Base-by-base conservation (phyloP, 2,329 filamentous ascomycete genomes). In the Aplosporella prunicola region DNA sequence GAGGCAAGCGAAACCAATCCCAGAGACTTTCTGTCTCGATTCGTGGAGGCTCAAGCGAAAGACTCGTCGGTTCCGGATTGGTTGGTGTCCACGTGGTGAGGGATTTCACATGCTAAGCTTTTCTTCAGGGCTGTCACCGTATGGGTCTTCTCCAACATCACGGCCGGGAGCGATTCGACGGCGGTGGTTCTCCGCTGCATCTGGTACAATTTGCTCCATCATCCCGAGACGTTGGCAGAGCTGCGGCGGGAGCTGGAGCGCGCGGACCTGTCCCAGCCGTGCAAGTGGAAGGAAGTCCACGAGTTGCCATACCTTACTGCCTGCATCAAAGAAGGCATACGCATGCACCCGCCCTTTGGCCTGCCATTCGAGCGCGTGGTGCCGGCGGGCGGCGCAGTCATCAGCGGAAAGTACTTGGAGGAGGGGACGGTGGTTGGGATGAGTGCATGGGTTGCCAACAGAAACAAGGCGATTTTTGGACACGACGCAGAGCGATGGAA, bases 331-430 rank as follows among this genome's bases (percentile, higher is more conserved):
- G 74, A 78, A 50, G 57, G 65, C 1, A 52, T 68, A 44, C 62
- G 71, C 3, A 51, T 72, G 9, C 67, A 72, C 43, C 69, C 71
- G 1, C 61, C 58, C 2, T 56, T 72, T 2, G 63, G 59, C 8
- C 60, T 72, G 44, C 49, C 63, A 0, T 64, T 73, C 11, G 68
- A 74, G 47, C 67, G 72, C 1, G 50, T 67, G 0, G 71, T 68
- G 0, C 71, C 70, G 1, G 29, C 46, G 0, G 51, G 47, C 5
- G 64, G 67, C 0, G 47, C 63, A 5, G 49, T 15, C 9, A 45
- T 44, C 13, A 17, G 39, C 23, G 20, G 39, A 2, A 16, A 15
- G 10, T 20, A 9, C 17, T 4, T 39, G n/a, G 26, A 33, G 5
- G 20, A 10, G 6, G 39, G 34, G 13, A 41, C 39, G 9, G 22